Evolutionary conservation across 768 basidiomycete genomes (phyloP).

Genomic region (Podaxis rugospora): DNA sequence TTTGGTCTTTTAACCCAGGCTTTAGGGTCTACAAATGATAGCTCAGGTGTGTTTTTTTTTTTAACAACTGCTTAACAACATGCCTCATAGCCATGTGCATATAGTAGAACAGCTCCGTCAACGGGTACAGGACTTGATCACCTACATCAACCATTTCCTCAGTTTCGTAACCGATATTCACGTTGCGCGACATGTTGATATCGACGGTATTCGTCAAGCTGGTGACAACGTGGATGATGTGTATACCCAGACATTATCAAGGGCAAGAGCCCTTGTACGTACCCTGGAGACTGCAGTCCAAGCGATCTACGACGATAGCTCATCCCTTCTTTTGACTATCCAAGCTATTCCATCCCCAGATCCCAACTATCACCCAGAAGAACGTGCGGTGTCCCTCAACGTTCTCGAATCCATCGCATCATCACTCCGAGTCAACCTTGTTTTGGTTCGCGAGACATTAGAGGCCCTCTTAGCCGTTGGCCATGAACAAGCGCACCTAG

Average conservation of each 20-base stretch:
- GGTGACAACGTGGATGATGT: constrained; percentile 39
- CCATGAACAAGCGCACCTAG: constrained; percentile 66
- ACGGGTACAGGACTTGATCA: constrained; percentile 46
- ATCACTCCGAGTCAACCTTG: constrained; percentile 54
- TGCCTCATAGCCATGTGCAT: constrained; percentile 3
- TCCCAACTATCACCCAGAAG: constrained; percentile 23
- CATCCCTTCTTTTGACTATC: constrained; percentile 51
- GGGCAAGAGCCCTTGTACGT: constrained; percentile 63
- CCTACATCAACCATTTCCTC: constrained; percentile 56
- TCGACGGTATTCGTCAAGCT: constrained; percentile 65
- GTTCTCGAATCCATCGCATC: constrained; percentile 45
- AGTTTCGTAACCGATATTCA: constrained; percentile 64
- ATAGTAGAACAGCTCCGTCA: constrained; percentile 38
- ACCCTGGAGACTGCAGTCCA: constrained; percentile 69
- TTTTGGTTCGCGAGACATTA: constrained; percentile 51
- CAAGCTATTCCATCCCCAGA: constrained; percentile 48
- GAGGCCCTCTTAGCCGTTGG: constrained; percentile 61
- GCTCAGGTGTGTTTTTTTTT: constrained; percentile 29
- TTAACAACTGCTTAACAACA: neutral
- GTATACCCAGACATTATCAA: constrained; percentile 64
- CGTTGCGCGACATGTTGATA: constrained; percentile 77
- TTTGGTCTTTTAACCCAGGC: constrained; percentile 35
- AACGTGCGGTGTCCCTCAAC: constrained; percentile 34
- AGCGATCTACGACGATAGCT: constrained; percentile 68
- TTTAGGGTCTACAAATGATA: constrained; percentile 27